phyloP scores from a whole-genome alignment of 129 eudicot species.

The Flaveria robusta region DNA sequence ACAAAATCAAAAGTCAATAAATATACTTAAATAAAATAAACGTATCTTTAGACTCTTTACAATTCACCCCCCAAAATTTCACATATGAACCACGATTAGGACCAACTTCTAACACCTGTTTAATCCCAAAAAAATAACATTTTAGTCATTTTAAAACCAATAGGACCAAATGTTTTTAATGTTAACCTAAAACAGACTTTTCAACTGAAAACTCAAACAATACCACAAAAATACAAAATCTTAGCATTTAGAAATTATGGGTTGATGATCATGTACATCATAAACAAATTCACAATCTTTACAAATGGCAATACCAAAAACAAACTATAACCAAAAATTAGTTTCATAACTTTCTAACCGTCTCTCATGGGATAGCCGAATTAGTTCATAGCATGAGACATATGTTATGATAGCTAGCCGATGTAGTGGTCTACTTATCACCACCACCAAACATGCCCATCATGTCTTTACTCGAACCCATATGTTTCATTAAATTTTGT shows the following conservation, averaged over 20 bases:
- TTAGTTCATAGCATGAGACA: background rate
- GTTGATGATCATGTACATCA: conserved; percentile 24
- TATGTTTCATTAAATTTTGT: conserved; percentile 86
- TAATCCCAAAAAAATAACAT: too few relatives aligned
- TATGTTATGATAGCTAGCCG: background rate
- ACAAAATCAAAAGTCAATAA: too few relatives aligned
- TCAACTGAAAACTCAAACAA: too few relatives aligned
- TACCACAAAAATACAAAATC: background rate
- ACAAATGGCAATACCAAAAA: conserved; percentile 4
- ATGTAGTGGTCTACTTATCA: conserved; percentile 44
- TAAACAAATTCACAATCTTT: conserved; percentile 23
- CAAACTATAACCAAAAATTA: conserved; percentile 27
- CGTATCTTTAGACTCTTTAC: too few relatives aligned
- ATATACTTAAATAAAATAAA: too few relatives aligned
- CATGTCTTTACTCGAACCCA: conserved; percentile 90
- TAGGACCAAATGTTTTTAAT: too few relatives aligned
- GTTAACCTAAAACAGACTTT: too few relatives aligned
- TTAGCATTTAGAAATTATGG: background rate
- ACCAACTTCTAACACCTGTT: too few relatives aligned
- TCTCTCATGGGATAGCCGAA: conserved; percentile 3
- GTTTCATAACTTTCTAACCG: conserved; percentile 7
- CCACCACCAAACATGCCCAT: conserved; percentile 99
- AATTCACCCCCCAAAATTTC: too few relatives aligned
- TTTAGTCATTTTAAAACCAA: too few relatives aligned
- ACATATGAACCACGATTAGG: too few relatives aligned